Evolutionary conservation across 2,329 filamentous ascomycete species (phyloP).

Genomic region (Waltergamsia citrina): DNA sequence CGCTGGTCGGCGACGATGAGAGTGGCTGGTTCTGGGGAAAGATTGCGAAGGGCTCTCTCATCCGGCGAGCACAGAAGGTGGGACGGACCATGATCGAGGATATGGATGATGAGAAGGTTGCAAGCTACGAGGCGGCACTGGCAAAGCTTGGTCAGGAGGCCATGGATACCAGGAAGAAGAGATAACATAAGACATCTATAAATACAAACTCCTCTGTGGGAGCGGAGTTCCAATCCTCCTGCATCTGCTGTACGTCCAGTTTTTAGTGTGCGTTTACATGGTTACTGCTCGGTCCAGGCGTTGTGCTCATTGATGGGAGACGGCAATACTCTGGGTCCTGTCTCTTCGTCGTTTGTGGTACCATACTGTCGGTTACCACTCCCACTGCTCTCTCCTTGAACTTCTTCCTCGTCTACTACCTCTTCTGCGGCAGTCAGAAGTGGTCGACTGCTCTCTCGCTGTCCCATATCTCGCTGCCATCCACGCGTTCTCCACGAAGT

Average conservation of each 20-base stretch:
- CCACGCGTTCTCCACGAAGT: constrained; percentile 11
- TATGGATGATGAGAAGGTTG: constrained; percentile 36
- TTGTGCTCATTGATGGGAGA: constrained; percentile 14
- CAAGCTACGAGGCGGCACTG: constrained; percentile 46
- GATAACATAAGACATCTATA: not conserved
- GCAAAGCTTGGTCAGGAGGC: constrained; percentile 55
- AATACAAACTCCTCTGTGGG: not conserved
- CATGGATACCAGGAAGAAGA: constrained; percentile 8
- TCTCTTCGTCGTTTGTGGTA: constrained; percentile 7
- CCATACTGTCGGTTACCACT: constrained; percentile 9
- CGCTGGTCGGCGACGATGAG: constrained; percentile 72
- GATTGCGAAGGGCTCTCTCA: constrained; percentile 51
- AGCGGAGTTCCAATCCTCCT: not conserved
- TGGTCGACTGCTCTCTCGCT: constrained; percentile 12
- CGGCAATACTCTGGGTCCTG: constrained; percentile 14
- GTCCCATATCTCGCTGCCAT: constrained; percentile 7
- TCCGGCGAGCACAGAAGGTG: constrained; percentile 33
- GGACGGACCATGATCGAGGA: constrained; percentile 36
- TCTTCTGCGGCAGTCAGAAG: constrained; percentile 17
- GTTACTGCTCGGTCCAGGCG: constrained; percentile 11
- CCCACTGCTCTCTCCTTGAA: constrained; percentile 4
- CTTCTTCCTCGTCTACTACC: constrained; percentile 14
- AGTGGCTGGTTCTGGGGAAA: constrained; percentile 88
- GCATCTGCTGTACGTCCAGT: not conserved
- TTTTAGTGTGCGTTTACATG: not conserved